A percentile compares a stretch with the other conserved stretches of the same genome.
phyloP scores from a whole-genome alignment of 1,284 basidiomycete genomes.

The Fomitopsis pinicola region DNA sequence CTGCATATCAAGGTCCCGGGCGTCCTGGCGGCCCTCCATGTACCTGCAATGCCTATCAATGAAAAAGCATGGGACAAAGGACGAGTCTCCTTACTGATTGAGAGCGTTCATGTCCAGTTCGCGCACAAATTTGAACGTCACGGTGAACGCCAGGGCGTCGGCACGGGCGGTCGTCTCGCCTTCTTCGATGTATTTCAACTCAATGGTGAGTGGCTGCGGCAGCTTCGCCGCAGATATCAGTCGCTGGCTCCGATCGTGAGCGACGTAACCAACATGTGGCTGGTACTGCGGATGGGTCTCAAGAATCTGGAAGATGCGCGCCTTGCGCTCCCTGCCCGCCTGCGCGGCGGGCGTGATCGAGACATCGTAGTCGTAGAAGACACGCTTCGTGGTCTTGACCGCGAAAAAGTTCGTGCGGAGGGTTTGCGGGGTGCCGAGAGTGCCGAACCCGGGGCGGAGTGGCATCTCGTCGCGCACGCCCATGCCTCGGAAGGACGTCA shows the following conservation, averaged over 20 bases:
- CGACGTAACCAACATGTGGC: conserved; percentile 43
- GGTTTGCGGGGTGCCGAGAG: conserved; percentile 43
- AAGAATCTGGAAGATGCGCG: conserved; percentile 55
- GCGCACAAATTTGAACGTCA: conserved; percentile 45
- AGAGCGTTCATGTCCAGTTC: conserved; percentile 42
- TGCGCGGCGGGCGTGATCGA: conserved; percentile 49
- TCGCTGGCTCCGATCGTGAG: conserved; percentile 58
- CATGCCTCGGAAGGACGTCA: conserved; percentile 39
- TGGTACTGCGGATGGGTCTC: conserved; percentile 41
- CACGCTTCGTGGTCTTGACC: conserved; percentile 42
- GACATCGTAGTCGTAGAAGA: conserved; percentile 59
- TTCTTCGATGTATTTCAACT: conserved; percentile 50
- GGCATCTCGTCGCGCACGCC: conserved; percentile 42
- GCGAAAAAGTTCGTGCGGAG: conserved; percentile 70
- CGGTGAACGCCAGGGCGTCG: conserved; percentile 43
- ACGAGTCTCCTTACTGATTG: conserved; percentile 37
- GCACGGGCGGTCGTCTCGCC: conserved; percentile 40
- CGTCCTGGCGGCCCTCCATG: conserved; percentile 39
- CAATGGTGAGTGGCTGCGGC: conserved; percentile 50
- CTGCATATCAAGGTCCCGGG: conserved; percentile 41
- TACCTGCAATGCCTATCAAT: conserved; percentile 35
- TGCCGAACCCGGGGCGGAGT: conserved; percentile 65
- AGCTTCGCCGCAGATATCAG: conserved; percentile 53
- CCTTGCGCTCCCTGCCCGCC: conserved; percentile 45
- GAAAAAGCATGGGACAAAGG: not conserved